phyloP scores from a whole-genome alignment of 1,139 yeast species.

The Magnusiomyces sp. region DNA sequence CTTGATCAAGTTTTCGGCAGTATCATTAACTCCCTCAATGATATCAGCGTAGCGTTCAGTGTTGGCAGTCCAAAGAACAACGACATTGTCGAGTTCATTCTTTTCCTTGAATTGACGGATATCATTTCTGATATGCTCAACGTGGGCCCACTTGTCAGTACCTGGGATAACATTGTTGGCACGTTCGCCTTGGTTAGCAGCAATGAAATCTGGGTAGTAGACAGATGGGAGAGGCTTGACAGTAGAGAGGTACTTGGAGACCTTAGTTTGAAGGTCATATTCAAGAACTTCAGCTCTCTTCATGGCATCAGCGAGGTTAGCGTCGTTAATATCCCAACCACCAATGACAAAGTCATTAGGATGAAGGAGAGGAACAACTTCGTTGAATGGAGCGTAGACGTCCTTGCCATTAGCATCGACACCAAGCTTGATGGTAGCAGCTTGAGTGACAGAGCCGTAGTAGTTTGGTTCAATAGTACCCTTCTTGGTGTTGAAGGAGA shows the following conservation, averaged over 20 bases:
- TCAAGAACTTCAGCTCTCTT: constrained; percentile 83
- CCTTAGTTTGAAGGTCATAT: constrained; percentile 70
- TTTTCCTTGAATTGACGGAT: constrained; percentile 67
- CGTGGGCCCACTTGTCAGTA: constrained; percentile 78
- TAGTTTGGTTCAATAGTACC: constrained; percentile 78
- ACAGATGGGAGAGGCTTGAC: constrained; percentile 73
- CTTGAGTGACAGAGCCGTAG: constrained; percentile 93
- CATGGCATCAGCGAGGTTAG: constrained; percentile 69
- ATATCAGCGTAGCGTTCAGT: constrained; percentile 88
- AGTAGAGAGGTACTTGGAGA: constrained; percentile 55
- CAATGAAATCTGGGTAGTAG: constrained; percentile 94
- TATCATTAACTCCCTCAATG: constrained; percentile 74
- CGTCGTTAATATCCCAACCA: constrained; percentile 89
- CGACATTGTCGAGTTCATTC: constrained; percentile 74
- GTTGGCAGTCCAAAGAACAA: constrained; percentile 94
- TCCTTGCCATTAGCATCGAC: constrained; percentile 76
- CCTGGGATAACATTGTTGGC: constrained; percentile 79
- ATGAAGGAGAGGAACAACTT: constrained; percentile 75
- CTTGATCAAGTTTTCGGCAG: constrained; percentile 67
- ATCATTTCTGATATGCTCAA: constrained; percentile 77
- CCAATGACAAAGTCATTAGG: constrained; percentile 88
- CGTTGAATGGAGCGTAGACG: constrained; percentile 87
- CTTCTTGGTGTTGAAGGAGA: constrained; percentile 74
- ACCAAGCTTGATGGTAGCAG: constrained; percentile 86
- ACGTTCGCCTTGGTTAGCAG: constrained; percentile 86